Evolutionary conservation across 345 rosid genomes (phyloP), one percentile per base, ranked within the genome.

Genomic region (Ricinus communis): DNA sequence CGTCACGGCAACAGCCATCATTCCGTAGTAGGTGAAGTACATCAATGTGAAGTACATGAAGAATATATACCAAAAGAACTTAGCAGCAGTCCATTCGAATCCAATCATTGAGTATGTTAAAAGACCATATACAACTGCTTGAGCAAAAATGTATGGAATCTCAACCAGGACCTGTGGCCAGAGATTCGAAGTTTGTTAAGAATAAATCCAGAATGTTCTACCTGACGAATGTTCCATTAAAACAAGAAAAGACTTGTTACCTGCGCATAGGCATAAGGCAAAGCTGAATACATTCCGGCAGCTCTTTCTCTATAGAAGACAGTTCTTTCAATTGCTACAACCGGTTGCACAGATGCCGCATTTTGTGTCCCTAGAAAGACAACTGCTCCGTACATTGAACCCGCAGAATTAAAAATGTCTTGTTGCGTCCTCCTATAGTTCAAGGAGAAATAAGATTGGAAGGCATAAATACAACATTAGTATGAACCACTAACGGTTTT

Each of bases 21-120:
- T 90, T 11, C 93, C 96, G 1, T 86, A 86, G 75, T 70, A 87
- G 71, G 96, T 85, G 87, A 85, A 90, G 79, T 87, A 86, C 36
- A 90, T 68, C 22, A 90, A 69, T 3, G 95, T 83, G 76, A 84
- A 81, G 79, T 60, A 82, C 84, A 86, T 83, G 54, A 86, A 87
- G 79, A 84, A 90, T 30, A 85, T 52, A 18, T 86, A 90, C 93
- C 96, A 88, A 53, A 86, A 79, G 81, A 86, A 88, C 66, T 86
- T 88, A 1, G 56, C 79, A 1, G 70, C 82, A 14, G 78, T 85
- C 87, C 87, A 81, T 52, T 90, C 86, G n/a, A 83, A 90, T 5
- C 89, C 88, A 10, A 86, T 86, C 96, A 90, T 90, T 0, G 87
- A 71, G 38, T 90, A 87, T 15, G 88, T 88, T 55, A 86, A 53